Base-by-base conservation (phyloP, 805 yeast species). In the Pichia heedii region DNA sequence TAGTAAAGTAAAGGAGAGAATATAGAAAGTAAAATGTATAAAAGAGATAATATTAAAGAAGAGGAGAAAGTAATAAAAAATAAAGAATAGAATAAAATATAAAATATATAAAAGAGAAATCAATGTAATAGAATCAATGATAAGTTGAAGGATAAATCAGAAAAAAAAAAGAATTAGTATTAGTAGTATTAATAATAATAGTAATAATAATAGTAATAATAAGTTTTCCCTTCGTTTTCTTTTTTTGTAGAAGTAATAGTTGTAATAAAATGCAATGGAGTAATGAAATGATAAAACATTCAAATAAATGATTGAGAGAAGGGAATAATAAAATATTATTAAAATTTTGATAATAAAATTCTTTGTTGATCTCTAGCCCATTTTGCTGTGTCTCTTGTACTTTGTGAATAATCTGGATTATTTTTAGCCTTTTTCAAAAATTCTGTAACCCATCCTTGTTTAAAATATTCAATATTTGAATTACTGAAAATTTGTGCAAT, bases 291-390 rank as follows among this genome's bases (percentile, higher is more conserved):
- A 9, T 24, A 12, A 24, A 24, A 10, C 9, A 24, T 24, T 8
- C n/a, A n/a, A n/a, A n/a, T n/a, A n/a, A n/a, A n/a, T n/a, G n/a
- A n/a, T n/a, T n/a, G n/a, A n/a, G 27, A 24, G 12, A 10, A 24
- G 6, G 9, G 9, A 24, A 24, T 10, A 24, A 10, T 24, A 24
- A 24, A 24, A 24, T 24, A 13, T 10, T 27, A 35, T 42, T 20
- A 39, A 44, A 46, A 46, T 33, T 37, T 43, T 22, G 30, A 21
- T 22, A 53, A 32, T 39, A 54, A 58, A 19, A 47, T 38, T 63
- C 75, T 76, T 60, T 77, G 85, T 65, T 81, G 95, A 56, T 84
- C 96, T 53, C 93, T 77, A 15, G 98, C 97, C 97, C 97, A 93
- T 66, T 89, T 77, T 9, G 97, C 97, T n/a, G 96, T 85, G 56